These are phyloP conservation scores for Saccharomyces uvarum DNA, from an alignment of 1,139 yeast species.

Conservation along the genomic window DNA sequence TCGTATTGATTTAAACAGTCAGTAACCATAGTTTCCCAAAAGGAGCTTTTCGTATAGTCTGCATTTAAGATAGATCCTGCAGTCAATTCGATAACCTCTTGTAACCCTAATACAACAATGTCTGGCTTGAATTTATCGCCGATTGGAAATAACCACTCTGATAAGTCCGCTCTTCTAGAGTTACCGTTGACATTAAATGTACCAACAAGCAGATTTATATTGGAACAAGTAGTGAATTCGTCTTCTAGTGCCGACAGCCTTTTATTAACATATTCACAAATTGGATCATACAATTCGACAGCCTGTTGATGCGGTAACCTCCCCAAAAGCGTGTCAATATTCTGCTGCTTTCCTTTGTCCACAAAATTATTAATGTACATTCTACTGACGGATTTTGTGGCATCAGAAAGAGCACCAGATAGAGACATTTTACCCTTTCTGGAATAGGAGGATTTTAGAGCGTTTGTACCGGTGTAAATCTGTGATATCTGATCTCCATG, in stretches of 20 bases:
- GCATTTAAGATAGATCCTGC: constrained; percentile 75
- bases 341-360: constrained; percentile 80
- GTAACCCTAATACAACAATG: constrained; percentile 78
- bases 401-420: constrained; percentile 94
- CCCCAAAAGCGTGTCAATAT: constrained; percentile 81
- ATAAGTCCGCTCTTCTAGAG: constrained; percentile 46
- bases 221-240: constrained; percentile 54
- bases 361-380: constrained; percentile 93
- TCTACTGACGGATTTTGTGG: constrained; percentile 89
- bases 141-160: constrained; percentile 78
- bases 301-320: constrained; percentile 61
- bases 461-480: constrained; percentile 95
- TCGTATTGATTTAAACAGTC: constrained; percentile 46
- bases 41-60: constrained; percentile 53
- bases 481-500: constrained; percentile 96
- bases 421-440: constrained; percentile 92
- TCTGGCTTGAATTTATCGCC: constrained; percentile 48
- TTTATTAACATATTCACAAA: constrained; percentile 67
- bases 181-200: constrained; percentile 85
- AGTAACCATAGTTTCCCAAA: constrained; percentile 55
- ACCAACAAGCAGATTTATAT: constrained; percentile 66
- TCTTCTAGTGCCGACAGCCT: constrained; percentile 45
- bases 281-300: constrained; percentile 80
- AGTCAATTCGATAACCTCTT: constrained; percentile 84
- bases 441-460: constrained; percentile 86